Evolutionary conservation across 2,329 filamentous ascomycete species (phyloP), one percentile per base, ranked within the genome.

Genomic region (Chaetomiaceae sp.): DNA sequence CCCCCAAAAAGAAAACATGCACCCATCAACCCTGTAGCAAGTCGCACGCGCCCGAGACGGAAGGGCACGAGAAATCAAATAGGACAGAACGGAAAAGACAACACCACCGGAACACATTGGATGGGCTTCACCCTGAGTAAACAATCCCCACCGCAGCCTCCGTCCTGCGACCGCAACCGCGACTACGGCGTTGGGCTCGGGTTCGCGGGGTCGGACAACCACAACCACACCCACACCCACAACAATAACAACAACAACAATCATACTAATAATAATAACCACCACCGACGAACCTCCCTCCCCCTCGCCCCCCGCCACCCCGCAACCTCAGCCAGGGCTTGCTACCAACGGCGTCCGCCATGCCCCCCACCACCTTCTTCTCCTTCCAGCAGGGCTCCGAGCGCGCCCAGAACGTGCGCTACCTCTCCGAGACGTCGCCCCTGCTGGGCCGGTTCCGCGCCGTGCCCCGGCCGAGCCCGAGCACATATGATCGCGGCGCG

Each of bases 371-470:
- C 32, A 75, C 77, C 64, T 83, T 85, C 74, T 86, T 86, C 71
- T 75, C 78, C 66, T 86, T 86, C 70, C 82, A 82, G 58, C 82
- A 82, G 64, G 83, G 82, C 67, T 76, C 72, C 63, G 83, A 86
- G 69, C 77, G 54, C 51, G 53, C 55, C 10, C 80, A 64, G 11
- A 58, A 76, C 25, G 73, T 62, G 71, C 73, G 55, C 1, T 67
- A 70, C 55, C 74, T 74, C 53, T 64, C 69, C 48, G 67, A 84
- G 62, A 71, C 79, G 37, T 80, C 82, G 16, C 81, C 83, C 21
- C 70, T 85, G 8, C 77, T 86, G 2, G 83, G 83, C 57, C 80
- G 83, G 34, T 86, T 83, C 69, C 80, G 82, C 56, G 83, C 82
- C 54, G 80, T 86, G 16, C 80, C 80, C 7, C 70, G 73, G 23